phyloP scores from a whole-genome alignment of 129 eudicot species.

The Flaveria brownii region DNA sequence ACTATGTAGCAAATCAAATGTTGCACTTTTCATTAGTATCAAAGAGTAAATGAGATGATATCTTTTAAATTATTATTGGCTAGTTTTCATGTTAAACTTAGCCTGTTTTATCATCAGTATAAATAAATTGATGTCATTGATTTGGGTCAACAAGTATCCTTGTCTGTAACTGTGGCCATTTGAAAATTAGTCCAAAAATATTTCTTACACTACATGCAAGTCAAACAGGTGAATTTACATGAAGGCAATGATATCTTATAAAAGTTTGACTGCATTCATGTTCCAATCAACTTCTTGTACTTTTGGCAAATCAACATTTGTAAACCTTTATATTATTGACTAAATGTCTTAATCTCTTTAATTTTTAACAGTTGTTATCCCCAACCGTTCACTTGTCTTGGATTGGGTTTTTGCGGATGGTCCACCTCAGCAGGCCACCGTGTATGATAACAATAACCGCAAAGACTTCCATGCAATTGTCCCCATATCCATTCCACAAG shows the following conservation, averaged over 20 bases:
- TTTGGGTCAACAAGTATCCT: neutral
- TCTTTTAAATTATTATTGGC: neutral
- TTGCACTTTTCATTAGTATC: neutral
- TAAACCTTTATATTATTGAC: slow-evolving; percentile 8
- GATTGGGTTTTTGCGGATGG: slow-evolving; percentile 99
- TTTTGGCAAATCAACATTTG: slow-evolving; percentile 2
- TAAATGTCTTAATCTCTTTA: slow-evolving; percentile 27
- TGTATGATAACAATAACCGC: slow-evolving; percentile 75
- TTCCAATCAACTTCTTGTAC: neutral
- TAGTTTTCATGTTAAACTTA: neutral
- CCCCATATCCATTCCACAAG: slow-evolving; percentile 55
- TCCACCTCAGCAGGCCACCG: slow-evolving; percentile 74
- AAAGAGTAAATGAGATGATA: neutral
- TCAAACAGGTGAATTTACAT: neutral
- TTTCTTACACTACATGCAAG: neutral
- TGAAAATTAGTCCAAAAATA: neutral
- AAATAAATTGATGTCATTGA: neutral
- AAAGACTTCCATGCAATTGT: slow-evolving; percentile 91
- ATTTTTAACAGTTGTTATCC: slow-evolving; percentile 68
- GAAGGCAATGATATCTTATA: neutral
- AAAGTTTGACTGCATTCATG: neutral
- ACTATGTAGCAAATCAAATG: neutral
- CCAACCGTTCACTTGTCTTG: slow-evolving; percentile 80
- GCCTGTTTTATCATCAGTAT: neutral
- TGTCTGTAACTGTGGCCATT: neutral